Base-by-base conservation (phyloP, 2,329 filamentous ascomycete species). In the Aureobasidium sp. region DNA sequence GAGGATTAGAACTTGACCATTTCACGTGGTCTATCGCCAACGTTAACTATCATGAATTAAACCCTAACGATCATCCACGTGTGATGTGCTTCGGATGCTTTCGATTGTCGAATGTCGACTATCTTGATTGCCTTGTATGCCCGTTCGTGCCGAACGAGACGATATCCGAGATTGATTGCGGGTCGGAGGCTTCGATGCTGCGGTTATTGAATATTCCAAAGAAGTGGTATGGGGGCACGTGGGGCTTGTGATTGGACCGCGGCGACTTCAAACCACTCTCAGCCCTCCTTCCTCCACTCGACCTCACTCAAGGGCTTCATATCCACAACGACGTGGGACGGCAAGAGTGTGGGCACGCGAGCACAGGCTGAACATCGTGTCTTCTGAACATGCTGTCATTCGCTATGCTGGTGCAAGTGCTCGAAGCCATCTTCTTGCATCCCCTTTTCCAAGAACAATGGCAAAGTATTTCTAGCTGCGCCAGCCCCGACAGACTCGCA, bases 311-410 rank as follows among this genome's bases (percentile, higher is more conserved):
- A 54, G 35, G 15, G 10, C 19, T 42, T 54, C 11, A 35, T 53
- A 51, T 38, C 33, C 17, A 51, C 47, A 17, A 37, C 50, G 35
- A 37, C 25, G 38, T 11, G 35, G 3, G n/a, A 58, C 43, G 43
- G 55, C 55, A 58, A 10, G n/a, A 40, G 13, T n/a, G 11, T 37
- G 33, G 25, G 23, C 55, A 58, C 55, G 55, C 55, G 53, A 57
- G 40, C 40, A 57, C 19, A 46, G 19, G 4, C 27, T 29, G 27
- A 29, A 29, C 27, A 29, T 29, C 27, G 9, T 29, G 27, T n/a
- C 23, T 38, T 4, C 21, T 47, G 54, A 15, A 38, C 42, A 45
- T 57, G 42, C 47, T 57, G 43, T 49, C 15, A 58, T 58, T 58
- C 55, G 55, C 55, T 58, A 49, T 49, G 29, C 3, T 43, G 38